Percentiles rank a stretch among this genome's conserved stretches.
Evolutionary conservation across 805 yeast species (phyloP).

Genomic region (Candida sonorensis): DNA sequence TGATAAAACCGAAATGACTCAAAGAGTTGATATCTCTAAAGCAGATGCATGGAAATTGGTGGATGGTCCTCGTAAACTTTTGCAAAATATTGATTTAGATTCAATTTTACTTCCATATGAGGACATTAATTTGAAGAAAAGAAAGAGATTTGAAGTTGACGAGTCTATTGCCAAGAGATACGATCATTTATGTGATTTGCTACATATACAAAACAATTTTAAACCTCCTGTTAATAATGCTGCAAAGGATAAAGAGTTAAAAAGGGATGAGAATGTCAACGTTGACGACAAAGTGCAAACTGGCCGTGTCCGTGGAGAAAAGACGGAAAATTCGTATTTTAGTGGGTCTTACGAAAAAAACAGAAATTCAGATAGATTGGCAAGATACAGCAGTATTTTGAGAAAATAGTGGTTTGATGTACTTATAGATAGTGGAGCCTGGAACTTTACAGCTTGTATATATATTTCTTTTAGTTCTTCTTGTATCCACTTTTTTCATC

Average conservation of each 20-base stretch:
- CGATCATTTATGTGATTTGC: constrained; percentile 10
- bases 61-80: constrained; percentile 5
- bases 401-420: no score
- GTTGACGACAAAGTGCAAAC: no score
- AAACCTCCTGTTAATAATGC: not conserved
- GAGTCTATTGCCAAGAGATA: constrained; percentile 16
- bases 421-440: no score
- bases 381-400: no score
- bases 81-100: constrained; percentile 2
- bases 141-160: constrained; percentile 17
- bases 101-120: constrained; percentile 9
- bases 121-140: constrained; percentile 14
- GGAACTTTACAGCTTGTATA: no score
- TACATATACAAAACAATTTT: constrained; percentile 5
- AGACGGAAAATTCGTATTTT: no score
- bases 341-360: no score
- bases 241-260: not conserved
- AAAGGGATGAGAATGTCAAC: not conserved
- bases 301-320: no score
- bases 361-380: no score
- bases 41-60: constrained; percentile 2
- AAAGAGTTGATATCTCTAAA: constrained; percentile 3
- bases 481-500: no score
- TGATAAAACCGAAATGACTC: constrained; percentile 13
- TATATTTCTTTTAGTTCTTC: no score